Percentiles rank a stretch among this genome's conserved stretches.
phyloP scores from a whole-genome alignment of 1,284 basidiomycete genomes.

The Ceratobasidium papillatum region DNA sequence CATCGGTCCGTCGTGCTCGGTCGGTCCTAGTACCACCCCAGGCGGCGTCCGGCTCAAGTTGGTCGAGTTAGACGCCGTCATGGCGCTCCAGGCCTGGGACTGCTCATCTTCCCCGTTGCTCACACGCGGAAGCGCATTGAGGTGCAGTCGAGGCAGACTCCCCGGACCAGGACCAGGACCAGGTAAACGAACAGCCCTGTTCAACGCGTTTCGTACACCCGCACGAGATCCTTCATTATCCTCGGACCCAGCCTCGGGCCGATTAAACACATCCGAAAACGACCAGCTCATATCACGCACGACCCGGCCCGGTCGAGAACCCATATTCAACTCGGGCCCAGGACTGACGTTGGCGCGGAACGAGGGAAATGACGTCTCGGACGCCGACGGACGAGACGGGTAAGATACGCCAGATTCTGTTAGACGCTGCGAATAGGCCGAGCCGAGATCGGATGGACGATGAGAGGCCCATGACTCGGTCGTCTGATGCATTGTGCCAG shows the following conservation, averaged over 20 bases:
- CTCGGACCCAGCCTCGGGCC: not conserved
- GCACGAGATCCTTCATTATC: not conserved
- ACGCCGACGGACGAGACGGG: constrained; percentile 22
- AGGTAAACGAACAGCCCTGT: constrained; percentile 13
- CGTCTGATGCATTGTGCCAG: not conserved
- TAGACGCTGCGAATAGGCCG: constrained; percentile 25
- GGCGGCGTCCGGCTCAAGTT: constrained; percentile 33
- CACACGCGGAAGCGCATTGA: constrained; percentile 32
- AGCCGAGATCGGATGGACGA: constrained; percentile 26
- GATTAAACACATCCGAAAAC: not conserved
- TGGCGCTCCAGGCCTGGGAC: constrained; percentile 2
- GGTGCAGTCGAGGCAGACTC: constrained; percentile 28
- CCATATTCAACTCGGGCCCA: constrained; percentile 27
- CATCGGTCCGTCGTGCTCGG: not conserved
- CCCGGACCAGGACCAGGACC: not conserved
- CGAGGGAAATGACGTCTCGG: constrained; percentile 21
- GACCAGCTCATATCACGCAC: constrained; percentile 37
- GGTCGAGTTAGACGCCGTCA: constrained; percentile 1
- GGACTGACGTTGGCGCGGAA: constrained; percentile 31
- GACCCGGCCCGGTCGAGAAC: constrained; percentile 11
- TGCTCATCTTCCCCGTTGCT: constrained; percentile 26
- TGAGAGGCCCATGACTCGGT: constrained; percentile 10
- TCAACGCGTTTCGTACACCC: constrained; percentile 31
- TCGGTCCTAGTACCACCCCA: not conserved
- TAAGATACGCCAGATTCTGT: constrained; percentile 21